A percentile compares a stretch with the other conserved stretches of the same genome.
These are phyloP conservation scores for Penicillium bialowiezense DNA, from an alignment of 495 filamentous ascomycete genomes.

Conservation along the genomic window DNA sequence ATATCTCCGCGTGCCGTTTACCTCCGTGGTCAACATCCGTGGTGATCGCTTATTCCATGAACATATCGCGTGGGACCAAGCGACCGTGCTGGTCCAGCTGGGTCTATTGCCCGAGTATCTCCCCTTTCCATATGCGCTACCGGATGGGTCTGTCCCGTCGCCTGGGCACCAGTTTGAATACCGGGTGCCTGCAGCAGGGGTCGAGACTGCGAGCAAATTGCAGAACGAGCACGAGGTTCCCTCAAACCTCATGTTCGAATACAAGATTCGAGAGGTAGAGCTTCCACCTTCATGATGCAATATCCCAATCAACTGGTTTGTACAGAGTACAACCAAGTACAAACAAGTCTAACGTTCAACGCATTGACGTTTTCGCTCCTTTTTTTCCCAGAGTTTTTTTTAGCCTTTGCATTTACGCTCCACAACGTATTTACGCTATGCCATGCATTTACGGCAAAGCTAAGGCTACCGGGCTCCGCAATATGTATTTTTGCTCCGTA, in stretches of 20 bases:
- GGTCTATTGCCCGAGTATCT: slow-evolving; percentile 65
- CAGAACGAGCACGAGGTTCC: slow-evolving; percentile 52
- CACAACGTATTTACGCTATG: no score
- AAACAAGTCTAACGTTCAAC: no score
- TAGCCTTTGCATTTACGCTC: no score
- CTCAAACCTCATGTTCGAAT: slow-evolving; percentile 65
- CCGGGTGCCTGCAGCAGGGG: slow-evolving; percentile 65
- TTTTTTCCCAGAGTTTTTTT: no score
- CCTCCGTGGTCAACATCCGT: slow-evolving; percentile 70
- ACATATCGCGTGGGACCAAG: slow-evolving; percentile 85
- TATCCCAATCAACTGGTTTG: no score
- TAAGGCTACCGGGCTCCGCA: no score
- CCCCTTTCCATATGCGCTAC: slow-evolving; percentile 53
- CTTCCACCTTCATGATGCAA: no score
- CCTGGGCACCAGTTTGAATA: slow-evolving; percentile 54
- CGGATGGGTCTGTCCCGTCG: slow-evolving; percentile 34
- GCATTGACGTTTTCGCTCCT: no score
- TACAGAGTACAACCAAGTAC: no score
- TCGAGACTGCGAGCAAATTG: slow-evolving; percentile 63
- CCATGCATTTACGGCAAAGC: no score
- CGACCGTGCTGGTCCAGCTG: slow-evolving; percentile 68
- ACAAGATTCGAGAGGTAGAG: slow-evolving; percentile 19
- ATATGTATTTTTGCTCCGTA: no score
- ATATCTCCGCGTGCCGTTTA: slow-evolving; percentile 64
- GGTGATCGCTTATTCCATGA: slow-evolving; percentile 77